Conservation (phyloP, 805 yeast species). For the Ogataea neopini region DNA sequence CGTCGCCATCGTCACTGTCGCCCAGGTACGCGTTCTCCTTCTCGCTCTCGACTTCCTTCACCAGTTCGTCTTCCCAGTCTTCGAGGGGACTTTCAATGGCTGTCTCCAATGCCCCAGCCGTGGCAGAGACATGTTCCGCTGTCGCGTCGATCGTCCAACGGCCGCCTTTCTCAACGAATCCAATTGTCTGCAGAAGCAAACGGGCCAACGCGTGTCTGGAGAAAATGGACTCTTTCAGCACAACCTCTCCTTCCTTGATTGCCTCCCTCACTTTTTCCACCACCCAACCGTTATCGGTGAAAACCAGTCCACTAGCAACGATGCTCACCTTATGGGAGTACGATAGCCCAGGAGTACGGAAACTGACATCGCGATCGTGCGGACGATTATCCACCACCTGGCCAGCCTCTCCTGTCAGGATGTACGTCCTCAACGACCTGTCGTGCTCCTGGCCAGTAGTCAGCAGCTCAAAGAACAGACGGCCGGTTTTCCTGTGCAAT, state of each 20-base stretch:
- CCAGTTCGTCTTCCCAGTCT: constrained; percentile 24
- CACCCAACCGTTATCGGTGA: constrained; percentile 47
- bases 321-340: constrained; percentile 28
- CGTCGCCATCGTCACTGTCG: constrained; percentile 38
- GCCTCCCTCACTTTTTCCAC: constrained; percentile 44
- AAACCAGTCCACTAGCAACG: constrained; percentile 25
- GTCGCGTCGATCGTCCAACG: constrained; percentile 7
- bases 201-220: constrained; percentile 22
- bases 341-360: constrained; percentile 21
- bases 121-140: constrained; percentile 13
- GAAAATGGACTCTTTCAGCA: constrained; percentile 7
- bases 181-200: constrained; percentile 26
- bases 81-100: constrained; percentile 4
- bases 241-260: constrained; percentile 14
- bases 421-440: constrained; percentile 48
- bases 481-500: constrained; percentile 51
- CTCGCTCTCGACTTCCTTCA: background rate
- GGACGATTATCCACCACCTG: constrained; percentile 36
- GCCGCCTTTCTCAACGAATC: constrained; percentile 15
- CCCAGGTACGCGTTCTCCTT: constrained; percentile 12
- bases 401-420: constrained; percentile 59
- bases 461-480: constrained; percentile 61
- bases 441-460: constrained; percentile 54
- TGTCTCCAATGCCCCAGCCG: constrained; percentile 26
- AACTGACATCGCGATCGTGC: constrained; percentile 17